A percentile compares a stretch with the other conserved stretches of the same genome.
These are phyloP conservation scores for Vicia faba DNA, from an alignment of 306 rosid species.

Conservation along the genomic window DNA sequence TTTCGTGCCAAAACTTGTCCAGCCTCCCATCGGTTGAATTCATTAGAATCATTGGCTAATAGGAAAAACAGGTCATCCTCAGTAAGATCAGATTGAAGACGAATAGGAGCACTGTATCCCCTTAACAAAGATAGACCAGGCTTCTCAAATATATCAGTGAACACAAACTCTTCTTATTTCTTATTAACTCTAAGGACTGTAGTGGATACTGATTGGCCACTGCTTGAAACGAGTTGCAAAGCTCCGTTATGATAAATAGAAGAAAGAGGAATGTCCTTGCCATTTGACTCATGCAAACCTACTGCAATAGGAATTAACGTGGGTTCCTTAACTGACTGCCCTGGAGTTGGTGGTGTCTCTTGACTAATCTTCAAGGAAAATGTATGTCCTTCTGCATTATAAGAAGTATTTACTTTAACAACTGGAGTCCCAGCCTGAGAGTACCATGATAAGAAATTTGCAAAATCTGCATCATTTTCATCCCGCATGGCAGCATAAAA, in stretches of 20 bases:
- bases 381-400: no score
- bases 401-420: no score
- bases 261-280: constrained; percentile 75
- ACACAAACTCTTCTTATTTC: constrained; percentile 92
- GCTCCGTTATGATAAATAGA: constrained; percentile 68
- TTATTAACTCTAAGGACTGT: constrained; percentile 88
- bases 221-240: constrained; percentile 59
- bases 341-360: no score
- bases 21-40: constrained; percentile 99
- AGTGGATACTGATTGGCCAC: constrained; percentile 59
- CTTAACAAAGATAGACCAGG: constrained; percentile 91
- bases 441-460: no score
- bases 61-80: constrained; percentile 82
- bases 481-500: no score
- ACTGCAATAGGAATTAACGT: constrained; percentile 83
- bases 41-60: constrained; percentile 90
- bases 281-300: constrained; percentile 78
- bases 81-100: constrained; percentile 82
- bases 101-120: no score
- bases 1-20: constrained; percentile 90
- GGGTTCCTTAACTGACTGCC: constrained; percentile 90
- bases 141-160: constrained; percentile 69
- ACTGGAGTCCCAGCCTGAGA: no score
- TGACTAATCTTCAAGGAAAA: no score
- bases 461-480: no score